Evolutionary conservation across 208 protist species (phyloP).

Genomic region (Leishmania tropica): DNA sequence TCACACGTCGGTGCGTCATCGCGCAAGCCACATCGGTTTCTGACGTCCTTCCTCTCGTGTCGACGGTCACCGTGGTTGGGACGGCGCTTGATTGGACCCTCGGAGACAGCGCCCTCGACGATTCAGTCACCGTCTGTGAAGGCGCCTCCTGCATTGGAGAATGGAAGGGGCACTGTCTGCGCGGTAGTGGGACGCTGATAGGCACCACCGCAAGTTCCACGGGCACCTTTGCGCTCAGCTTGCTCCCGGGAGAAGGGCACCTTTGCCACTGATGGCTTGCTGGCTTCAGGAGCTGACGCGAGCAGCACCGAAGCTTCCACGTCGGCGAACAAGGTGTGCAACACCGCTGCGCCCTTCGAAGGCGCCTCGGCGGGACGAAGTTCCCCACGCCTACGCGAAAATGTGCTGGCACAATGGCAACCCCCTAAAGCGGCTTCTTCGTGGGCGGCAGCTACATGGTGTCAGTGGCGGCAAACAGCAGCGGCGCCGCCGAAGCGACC

Average conservation of each 20-base stretch:
- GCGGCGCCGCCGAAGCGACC: neutral
- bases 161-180: constrained; percentile 6
- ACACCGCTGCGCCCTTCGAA: constrained; percentile 27
- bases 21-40: neutral
- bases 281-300: neutral
- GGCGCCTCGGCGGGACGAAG: constrained; percentile 31
- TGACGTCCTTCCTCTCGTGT: constrained; percentile 4
- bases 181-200: constrained; percentile 6
- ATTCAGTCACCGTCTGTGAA: constrained; percentile 16
- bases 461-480: neutral
- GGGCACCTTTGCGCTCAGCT: constrained; percentile 23
- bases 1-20: neutral
- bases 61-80: neutral
- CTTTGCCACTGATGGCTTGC: constrained; percentile 16
- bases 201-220: constrained; percentile 27
- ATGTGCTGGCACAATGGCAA: constrained; percentile 38
- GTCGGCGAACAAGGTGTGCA: neutral
- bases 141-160: constrained; percentile 22
- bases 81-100: neutral
- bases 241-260: constrained; percentile 31
- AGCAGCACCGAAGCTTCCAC: neutral
- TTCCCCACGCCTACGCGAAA: constrained; percentile 9
- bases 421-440: constrained; percentile 34
- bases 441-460: constrained; percentile 37
- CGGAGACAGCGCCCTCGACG: constrained; percentile 17